Percentiles rank a stretch among this genome's conserved stretches.
Evolutionary conservation across 495 filamentous ascomycete genomes (phyloP).

Genomic region (Lasiosphaeria hispida): DNA sequence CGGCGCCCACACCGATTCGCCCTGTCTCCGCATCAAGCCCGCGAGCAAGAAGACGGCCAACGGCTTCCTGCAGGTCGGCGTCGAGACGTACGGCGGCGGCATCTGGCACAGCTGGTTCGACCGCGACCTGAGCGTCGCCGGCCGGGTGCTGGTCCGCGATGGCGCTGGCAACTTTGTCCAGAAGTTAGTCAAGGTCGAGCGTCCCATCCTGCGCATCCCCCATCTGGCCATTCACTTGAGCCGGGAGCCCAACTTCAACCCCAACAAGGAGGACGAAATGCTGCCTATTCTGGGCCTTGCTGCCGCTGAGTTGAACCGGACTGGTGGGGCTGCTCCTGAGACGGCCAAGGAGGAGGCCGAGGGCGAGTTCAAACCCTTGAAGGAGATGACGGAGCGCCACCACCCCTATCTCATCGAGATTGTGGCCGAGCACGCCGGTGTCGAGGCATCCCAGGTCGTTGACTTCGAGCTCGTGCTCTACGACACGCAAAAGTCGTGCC

Average conservation of each 20-base stretch:
- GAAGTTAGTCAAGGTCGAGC: constrained; percentile 85
- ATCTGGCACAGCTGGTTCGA: constrained; percentile 89
- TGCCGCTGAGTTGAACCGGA: constrained; percentile 79
- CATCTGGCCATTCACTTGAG: constrained; percentile 93
- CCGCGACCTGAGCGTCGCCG: constrained; percentile 87
- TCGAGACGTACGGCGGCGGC: constrained; percentile 94
- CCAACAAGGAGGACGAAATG: constrained; percentile 95
- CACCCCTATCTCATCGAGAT: constrained; percentile 82
- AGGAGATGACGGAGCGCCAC: constrained; percentile 77
- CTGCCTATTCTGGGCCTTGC: constrained; percentile 90
- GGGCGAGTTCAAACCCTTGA: constrained; percentile 66
- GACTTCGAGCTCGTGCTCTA: constrained; percentile 97
- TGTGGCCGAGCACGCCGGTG: constrained; percentile 76
- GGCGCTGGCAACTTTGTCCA: constrained; percentile 72
- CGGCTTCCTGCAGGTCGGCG: constrained; percentile 93
- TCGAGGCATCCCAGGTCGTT: constrained; percentile 65
- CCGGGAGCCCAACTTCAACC: constrained; percentile 76
- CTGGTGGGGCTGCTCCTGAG: constrained; percentile 34
- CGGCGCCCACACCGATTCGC: constrained; percentile 95
- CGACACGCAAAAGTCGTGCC: constrained; percentile 84
- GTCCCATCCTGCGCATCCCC: constrained; percentile 87
- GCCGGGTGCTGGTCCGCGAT: constrained; percentile 79
- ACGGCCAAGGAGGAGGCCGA: constrained; percentile 43
- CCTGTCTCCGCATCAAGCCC: constrained; percentile 86
- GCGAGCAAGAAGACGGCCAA: constrained; percentile 79